These are phyloP conservation scores for Monosporascus sp. DNA, from an alignment of 2,329 filamentous ascomycete species.

Conservation along the genomic window DNA sequence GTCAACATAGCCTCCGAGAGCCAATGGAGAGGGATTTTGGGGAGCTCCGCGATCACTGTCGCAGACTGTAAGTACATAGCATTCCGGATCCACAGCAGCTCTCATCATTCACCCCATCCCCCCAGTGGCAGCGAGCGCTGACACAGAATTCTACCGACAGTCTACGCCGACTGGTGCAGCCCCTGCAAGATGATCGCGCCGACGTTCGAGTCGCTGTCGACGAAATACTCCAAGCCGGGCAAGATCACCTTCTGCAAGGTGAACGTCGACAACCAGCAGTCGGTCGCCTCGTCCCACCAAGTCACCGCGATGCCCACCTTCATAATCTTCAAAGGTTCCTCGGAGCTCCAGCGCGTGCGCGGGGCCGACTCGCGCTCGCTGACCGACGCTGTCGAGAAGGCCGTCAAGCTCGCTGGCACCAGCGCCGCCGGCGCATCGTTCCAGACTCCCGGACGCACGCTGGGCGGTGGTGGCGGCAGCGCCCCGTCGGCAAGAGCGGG, in stretches of 20 bases:
- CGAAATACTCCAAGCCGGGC: slow-evolving; percentile 72
- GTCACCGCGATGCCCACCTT: slow-evolving; percentile 93
- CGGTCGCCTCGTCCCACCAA: slow-evolving; percentile 70
- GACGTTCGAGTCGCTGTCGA: slow-evolving; percentile 77
- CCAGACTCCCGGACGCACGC: slow-evolving; percentile 50
- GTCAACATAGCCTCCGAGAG: slow-evolving; percentile 58
- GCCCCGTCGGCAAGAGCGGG: slow-evolving; percentile 14
- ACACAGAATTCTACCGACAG: slow-evolving; percentile 38
- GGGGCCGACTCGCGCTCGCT: slow-evolving; percentile 78
- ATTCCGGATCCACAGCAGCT: no score
- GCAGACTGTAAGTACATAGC: slow-evolving; percentile 68
- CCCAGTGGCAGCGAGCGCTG: slow-evolving; percentile 14
- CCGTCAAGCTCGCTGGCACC: slow-evolving; percentile 47
- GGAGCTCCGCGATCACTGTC: slow-evolving; percentile 72
- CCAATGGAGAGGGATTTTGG: slow-evolving; percentile 69
- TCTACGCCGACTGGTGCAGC: slow-evolving; percentile 93
- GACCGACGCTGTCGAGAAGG: slow-evolving; percentile 69
- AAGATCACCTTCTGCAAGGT: slow-evolving; percentile 88
- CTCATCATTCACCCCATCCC: no score
- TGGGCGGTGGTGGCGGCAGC: slow-evolving; percentile 37
- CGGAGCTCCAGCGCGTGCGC: slow-evolving; percentile 67
- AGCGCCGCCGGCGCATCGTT: slow-evolving; percentile 44
- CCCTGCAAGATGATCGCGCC: slow-evolving; percentile 92
- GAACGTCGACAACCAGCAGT: slow-evolving; percentile 78
- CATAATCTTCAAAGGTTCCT: slow-evolving; percentile 76